Base-by-base conservation (phyloP, 225 moss, liverwort and hornwort genomes). In the Neckera pumila region DNA sequence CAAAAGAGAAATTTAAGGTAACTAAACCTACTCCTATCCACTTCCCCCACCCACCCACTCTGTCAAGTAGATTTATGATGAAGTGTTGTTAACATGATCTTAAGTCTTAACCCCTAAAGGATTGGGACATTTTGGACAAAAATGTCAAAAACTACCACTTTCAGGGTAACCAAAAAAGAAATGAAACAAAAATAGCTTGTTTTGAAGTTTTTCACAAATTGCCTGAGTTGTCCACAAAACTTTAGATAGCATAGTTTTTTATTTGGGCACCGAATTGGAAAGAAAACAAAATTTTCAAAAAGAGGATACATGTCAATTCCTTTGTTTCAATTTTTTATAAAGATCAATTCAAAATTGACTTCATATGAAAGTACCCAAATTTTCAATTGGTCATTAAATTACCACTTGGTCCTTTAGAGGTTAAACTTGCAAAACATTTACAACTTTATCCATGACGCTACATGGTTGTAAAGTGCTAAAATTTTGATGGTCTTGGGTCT, bases 231-330 rank as follows among this genome's bases (percentile, higher is more conserved):
- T 14, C 7, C 3, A 12, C 3, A 70, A 40, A 70, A 40, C 40
- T 40, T 70, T 0, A 8, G 0, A 4, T 3, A 22, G 23, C 1
- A 25, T 23, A 8, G 13, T 14, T 25, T 23, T 40, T 70, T 0
- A 70, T 40, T 12, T 7, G 6, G 7, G 23, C 7, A 70, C 4
- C 14, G 2, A 70, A 25, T 40, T 1, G 1, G 4, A 40, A 40
- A 70, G 3, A 4, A 70, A 38, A 70, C 40, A 3, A 40, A 1
- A 25, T 70, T 69, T 70, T 6, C 4, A 25, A 23, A 1, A 38
- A 69, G 8, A 4, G 4, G 3, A 30, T 40, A 70, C 23, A 40
- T 13, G 14, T 38, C 69, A 40, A 70, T 4, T 4, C 22, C 4
- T 40, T 40, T 70, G 8, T 4, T 2, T 40, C 14, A 70, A 70